A percentile compares a stretch with the other conserved stretches of the same genome.
Evolutionary conservation across 2,329 filamentous ascomycete species (phyloP).

Genomic region (Scedosporium dehoogii): DNA sequence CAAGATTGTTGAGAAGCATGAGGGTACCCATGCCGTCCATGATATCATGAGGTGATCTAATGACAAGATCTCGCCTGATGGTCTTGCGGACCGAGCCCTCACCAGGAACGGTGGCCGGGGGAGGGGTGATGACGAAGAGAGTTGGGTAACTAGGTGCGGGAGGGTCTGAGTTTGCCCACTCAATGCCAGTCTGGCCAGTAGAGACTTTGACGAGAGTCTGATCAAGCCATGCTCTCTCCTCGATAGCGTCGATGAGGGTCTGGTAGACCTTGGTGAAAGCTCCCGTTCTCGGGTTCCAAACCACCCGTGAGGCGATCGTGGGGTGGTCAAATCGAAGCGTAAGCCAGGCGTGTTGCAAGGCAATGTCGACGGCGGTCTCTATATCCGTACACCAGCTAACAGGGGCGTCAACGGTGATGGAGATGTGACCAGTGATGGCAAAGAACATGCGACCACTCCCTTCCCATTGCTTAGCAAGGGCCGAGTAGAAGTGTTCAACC

Average conservation of each 20-base stretch:
- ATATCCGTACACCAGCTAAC: conserved; percentile 2
- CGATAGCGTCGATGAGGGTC: not conserved
- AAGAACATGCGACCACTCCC: conserved; percentile 29
- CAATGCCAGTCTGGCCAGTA: conserved; percentile 15
- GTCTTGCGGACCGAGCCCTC: not conserved
- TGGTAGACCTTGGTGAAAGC: conserved; percentile 20
- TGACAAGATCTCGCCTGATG: conserved; percentile 21
- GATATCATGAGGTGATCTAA: conserved; percentile 28
- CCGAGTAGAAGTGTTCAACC: conserved; percentile 28
- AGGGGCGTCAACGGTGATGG: conserved; percentile 13
- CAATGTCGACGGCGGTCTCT: conserved; percentile 15
- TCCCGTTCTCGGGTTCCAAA: conserved; percentile 9
- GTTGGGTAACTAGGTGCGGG: conserved; percentile 21
- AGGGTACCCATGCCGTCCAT: conserved; percentile 29
- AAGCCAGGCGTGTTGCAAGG: conserved; percentile 23
- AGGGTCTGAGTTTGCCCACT: conserved; percentile 26
- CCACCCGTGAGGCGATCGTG: conserved; percentile 20
- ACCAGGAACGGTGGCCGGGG: not conserved
- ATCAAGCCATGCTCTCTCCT: conserved; percentile 17
- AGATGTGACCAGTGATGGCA: conserved; percentile 28
- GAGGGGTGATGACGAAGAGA: conserved; percentile 20
- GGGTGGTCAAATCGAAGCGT: conserved; percentile 22
- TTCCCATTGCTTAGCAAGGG: conserved; percentile 22
- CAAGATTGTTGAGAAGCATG: conserved; percentile 21
- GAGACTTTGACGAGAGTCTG: conserved; percentile 19